phyloP scores from a whole-genome alignment of 139 green algal species.

The Limnomonas spitsbergensis region DNA sequence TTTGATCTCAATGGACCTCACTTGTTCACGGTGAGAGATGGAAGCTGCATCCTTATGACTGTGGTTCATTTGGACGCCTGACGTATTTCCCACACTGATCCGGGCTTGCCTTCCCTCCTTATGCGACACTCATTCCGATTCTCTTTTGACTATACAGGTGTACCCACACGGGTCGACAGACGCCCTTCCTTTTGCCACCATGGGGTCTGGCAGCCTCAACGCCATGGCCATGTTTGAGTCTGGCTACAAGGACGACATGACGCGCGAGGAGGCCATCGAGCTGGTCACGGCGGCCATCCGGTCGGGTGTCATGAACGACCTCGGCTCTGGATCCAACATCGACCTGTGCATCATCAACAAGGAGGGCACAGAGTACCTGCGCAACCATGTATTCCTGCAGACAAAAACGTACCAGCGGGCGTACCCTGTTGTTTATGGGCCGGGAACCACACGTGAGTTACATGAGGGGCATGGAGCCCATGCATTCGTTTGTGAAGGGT shows the following conservation, averaged over 20 bases:
- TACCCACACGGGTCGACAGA: slow-evolving; percentile 98
- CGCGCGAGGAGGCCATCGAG: slow-evolving; percentile 74
- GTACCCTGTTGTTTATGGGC: slow-evolving; percentile 67
- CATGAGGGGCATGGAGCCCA: no score
- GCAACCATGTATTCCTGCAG: slow-evolving; percentile 83
- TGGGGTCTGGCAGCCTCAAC: slow-evolving; percentile 93
- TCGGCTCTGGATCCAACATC: slow-evolving; percentile 95
- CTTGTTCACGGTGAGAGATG: slow-evolving; percentile 79
- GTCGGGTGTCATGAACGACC: slow-evolving; percentile 93
- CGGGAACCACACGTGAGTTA: slow-evolving; percentile 48
- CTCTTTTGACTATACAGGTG: slow-evolving; percentile 73
- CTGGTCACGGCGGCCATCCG: slow-evolving; percentile 67
- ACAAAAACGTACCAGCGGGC: slow-evolving; percentile 83
- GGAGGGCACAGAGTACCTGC: slow-evolving; percentile 79
- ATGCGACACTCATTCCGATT: no score
- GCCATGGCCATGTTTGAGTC: slow-evolving; percentile 98
- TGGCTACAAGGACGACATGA: slow-evolving; percentile 94
- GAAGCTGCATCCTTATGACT: not conserved
- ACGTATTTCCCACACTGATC: no score
- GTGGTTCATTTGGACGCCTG: no score
- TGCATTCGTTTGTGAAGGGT: no score
- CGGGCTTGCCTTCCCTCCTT: no score
- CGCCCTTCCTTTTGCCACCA: slow-evolving; percentile 91
- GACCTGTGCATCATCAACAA: slow-evolving; percentile 96
- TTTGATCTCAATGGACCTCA: slow-evolving; percentile 92